A percentile compares a stretch with the other conserved stretches of the same genome.
These are phyloP conservation scores for Orbilia ellipsospora DNA, from an alignment of 2,329 filamentous ascomycete species.

Conservation along the genomic window DNA sequence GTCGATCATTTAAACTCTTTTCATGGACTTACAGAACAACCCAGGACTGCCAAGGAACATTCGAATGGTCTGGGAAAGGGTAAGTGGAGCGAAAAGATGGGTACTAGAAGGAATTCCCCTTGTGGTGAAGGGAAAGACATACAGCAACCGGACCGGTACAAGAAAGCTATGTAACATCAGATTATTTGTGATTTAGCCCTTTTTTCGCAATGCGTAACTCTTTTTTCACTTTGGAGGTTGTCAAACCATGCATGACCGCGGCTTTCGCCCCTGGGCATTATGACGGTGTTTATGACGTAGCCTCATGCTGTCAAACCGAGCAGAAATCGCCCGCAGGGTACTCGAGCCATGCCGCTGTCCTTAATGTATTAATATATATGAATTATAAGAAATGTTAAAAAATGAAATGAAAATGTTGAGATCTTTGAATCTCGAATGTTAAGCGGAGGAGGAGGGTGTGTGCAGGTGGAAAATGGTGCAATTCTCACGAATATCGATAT, in stretches of 20 bases:
- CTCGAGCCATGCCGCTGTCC: background rate
- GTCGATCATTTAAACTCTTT: constrained; percentile 55
- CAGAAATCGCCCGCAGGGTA: constrained; percentile 48
- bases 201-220: constrained; percentile 16
- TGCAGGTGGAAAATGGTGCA: constrained; percentile 33
- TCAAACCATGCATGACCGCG: constrained; percentile 49
- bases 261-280: constrained; percentile 35
- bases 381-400: background rate
- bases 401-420: background rate
- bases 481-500: constrained; percentile 53
- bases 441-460: background rate
- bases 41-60: constrained; percentile 27
- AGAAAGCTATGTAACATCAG: constrained; percentile 40
- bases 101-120: constrained; percentile 40
- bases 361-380: constrained; percentile 6
- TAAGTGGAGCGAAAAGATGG: constrained; percentile 23
- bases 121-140: constrained; percentile 33
- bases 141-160: constrained; percentile 24
- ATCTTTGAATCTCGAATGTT: background rate
- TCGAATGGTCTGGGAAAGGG: constrained; percentile 21
- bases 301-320: constrained; percentile 17
- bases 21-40: constrained; percentile 19
- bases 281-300: constrained; percentile 54
- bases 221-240: constrained; percentile 24
- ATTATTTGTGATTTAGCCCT: constrained; percentile 13